Evolutionary conservation across 371 early-diverging fungal species (phyloP), one percentile per base, ranked within the genome.

Genomic region (Rhizopus microsporus): DNA sequence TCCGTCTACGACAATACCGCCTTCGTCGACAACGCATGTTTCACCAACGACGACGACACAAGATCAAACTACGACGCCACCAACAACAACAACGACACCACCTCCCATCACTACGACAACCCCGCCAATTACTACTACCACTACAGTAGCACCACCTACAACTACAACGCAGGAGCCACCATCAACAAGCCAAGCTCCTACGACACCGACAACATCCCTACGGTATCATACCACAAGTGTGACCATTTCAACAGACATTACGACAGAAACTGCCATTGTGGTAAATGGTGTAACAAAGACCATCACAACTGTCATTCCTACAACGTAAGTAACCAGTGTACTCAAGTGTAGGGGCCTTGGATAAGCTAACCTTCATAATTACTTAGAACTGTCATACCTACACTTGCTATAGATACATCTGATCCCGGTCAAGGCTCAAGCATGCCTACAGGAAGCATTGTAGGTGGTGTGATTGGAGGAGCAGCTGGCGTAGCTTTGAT

Each of bases 301-400:
- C 8, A 32, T 68, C 4, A 60, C 63, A 1, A 72, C 69, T 1
- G 66, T 72, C 4, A 66, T 72, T 47, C 72, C 69, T 17, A 72
- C 66, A 5, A 62, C 61, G 72, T 72, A 68, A 68, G 61, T 60
- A 23, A 45, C 31, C 30, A 31, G 6, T 42, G 9, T 15, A 31
- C 5, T 32, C 9, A 45, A 43, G 51, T 7, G 31, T 23, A 44
- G 38, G 30, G 49, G 44, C 3, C 12, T 30, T 29, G 23, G 23
- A 23, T 23, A 23, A 8, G 13, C 52, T 38, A 52, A 38, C 42
- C 37, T 49, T 31, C 38, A 45, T 23, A 23, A 23, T n/a, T 5
- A 51, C 23, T 35, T 61, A 72, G 72, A 5, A 71, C 65, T 15
- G 67, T 71, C 23, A 64, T 71, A 37, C 71, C 71, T 29, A 63